phyloP scores from a whole-genome alignment of 331 rosid genomes.

The Stylosanthes scabra region DNA sequence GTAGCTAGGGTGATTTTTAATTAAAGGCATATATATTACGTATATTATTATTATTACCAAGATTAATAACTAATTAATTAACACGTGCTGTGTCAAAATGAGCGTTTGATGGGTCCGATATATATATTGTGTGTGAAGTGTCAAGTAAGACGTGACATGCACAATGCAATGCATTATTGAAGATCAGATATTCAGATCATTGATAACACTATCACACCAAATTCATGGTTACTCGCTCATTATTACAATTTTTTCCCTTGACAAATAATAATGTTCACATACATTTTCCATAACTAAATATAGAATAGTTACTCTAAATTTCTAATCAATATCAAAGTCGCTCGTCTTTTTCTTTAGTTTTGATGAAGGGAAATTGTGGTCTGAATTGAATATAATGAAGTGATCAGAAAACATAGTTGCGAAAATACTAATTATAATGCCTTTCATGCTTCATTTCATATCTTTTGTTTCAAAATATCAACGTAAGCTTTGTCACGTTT shows the following conservation, averaged over 20 bases:
- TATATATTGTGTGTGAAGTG: neutral
- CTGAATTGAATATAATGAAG: neutral
- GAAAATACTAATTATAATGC: neutral
- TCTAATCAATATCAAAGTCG: too few species aligned
- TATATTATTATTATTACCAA: too few species aligned
- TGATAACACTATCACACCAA: neutral
- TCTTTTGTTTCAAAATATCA: neutral
- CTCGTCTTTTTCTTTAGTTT: too few species aligned
- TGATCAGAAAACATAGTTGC: neutral
- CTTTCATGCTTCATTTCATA: neutral
- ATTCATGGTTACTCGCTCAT: neutral
- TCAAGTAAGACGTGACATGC: neutral
- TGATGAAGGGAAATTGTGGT: too few species aligned
- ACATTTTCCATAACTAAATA: too few species aligned
- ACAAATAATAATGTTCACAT: too few species aligned
- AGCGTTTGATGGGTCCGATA: slow-evolving; percentile 11
- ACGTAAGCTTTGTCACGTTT: neutral
- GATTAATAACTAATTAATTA: neutral
- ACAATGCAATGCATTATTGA: neutral
- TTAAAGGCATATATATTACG: neutral
- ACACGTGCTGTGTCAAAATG: neutral
- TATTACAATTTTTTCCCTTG: neutral
- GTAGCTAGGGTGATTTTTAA: neutral
- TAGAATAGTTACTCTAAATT: too few species aligned
- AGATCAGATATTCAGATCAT: neutral